Evolutionary conservation across 768 basidiomycete species (phyloP), one percentile per base, ranked within the genome.

Genomic region (Kwoniella botswanensis): DNA sequence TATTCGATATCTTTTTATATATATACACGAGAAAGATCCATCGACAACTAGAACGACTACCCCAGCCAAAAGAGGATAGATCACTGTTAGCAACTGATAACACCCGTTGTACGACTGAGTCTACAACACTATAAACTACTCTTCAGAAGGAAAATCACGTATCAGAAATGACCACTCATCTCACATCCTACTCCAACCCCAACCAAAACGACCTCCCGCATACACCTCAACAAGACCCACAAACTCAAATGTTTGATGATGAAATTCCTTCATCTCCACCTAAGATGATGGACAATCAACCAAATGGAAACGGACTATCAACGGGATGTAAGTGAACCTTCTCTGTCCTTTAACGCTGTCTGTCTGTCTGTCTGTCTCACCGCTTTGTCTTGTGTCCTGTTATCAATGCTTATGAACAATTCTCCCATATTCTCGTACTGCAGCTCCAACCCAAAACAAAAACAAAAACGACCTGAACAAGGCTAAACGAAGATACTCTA

Each of bases 401-500:
- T 4, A 26, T 26, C 26, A 26, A 26, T 35, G 35, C 35, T 35
- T 35, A 35, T 56, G 55, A 24, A 18, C 41, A 18, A 66, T 35
- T 35, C 35, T 4, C 7, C 26, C 26, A 26, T 26, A 26, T 26
- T 26, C 3, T 4, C 26, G 26, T 26, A 26, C 26, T 26, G 26
- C 26, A 55, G 46, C 21, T 21, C 24, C 65, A 57, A 56, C 42
- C 21, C 35, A 60, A 52, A 21, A 26, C 52, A 55, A 29, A 42
- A 42, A 52, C 13, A 24, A 26, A 50, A 57, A 70, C 22, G 63
- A 42, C n/a, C 15, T 70, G 55, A 50, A 60, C 43, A 56, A 65
- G 57, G 64, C 63, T 15, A 70, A 65, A 50, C 54, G 68, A 15
- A 64, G 55, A 29, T 70, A 70, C 26, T 70, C 68, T 13, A 43